Evolutionary conservation across 163 green algal genomes (phyloP).

Genomic region (Volvox carteri): DNA sequence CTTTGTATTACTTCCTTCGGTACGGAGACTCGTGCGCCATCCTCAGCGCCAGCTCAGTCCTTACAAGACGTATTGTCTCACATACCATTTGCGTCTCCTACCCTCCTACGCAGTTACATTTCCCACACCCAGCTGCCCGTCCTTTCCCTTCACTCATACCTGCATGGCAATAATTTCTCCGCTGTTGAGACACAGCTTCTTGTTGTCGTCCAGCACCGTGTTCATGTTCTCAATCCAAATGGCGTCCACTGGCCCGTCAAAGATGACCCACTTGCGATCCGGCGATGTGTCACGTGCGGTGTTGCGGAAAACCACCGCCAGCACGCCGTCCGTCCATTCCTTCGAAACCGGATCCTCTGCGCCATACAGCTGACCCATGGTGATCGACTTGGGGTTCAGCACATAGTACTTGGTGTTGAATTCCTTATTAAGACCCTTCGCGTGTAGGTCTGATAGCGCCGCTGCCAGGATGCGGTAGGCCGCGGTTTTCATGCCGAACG

Average conservation of each 20-base stretch:
- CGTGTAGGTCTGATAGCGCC: slow-evolving; percentile 76
- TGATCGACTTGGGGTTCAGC: slow-evolving; percentile 78
- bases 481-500: slow-evolving; percentile 82
- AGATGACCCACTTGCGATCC: slow-evolving; percentile 83
- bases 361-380: slow-evolving; percentile 79
- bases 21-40: too few relatives aligned
- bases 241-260: slow-evolving; percentile 82
- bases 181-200: slow-evolving; percentile 83
- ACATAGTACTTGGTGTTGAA: slow-evolving; percentile 73
- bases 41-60: too few relatives aligned
- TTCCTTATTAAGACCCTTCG: slow-evolving; percentile 81
- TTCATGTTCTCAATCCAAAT: slow-evolving; percentile 89
- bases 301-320: slow-evolving; percentile 75
- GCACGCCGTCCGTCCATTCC: slow-evolving; percentile 78
- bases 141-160: too few relatives aligned
- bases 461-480: slow-evolving; percentile 74
- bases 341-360: slow-evolving; percentile 70
- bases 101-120: too few relatives aligned
- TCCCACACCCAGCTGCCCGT: too few relatives aligned
- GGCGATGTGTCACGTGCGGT: slow-evolving; percentile 70
- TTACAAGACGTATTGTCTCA: too few relatives aligned
- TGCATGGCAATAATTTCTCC: slow-evolving; percentile 81
- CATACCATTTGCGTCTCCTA: too few relatives aligned
- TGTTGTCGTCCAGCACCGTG: slow-evolving; percentile 87
- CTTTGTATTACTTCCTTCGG: too few relatives aligned